A percentile compares a stretch with the other conserved stretches of the same genome.
These are phyloP conservation scores for Salix caprea DNA, from an alignment of 345 rosid species.

Conservation along the genomic window DNA sequence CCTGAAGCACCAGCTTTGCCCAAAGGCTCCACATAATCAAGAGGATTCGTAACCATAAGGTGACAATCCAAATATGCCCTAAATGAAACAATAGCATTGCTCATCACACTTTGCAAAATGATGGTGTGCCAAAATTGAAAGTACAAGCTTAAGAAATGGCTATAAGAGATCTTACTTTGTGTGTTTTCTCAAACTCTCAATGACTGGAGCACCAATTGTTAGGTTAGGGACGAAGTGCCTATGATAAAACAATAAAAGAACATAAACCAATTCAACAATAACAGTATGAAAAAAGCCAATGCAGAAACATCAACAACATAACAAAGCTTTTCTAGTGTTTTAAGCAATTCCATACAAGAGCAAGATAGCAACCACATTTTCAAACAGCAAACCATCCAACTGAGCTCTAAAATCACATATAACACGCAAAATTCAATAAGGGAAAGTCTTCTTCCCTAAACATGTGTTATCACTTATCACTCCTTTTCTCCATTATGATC, in stretches of 20 bases:
- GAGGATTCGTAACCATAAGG: slow-evolving; percentile 86
- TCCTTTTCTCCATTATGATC: no score
- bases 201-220: slow-evolving; percentile 83
- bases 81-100: slow-evolving; percentile 2
- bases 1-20: slow-evolving; percentile 92
- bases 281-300: neutral
- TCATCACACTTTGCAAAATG: neutral
- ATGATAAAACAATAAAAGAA: slow-evolving; percentile 10
- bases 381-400: no score
- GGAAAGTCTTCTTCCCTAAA: neutral
- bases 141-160: neutral
- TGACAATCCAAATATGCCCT: slow-evolving; percentile 96
- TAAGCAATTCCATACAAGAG: neutral
- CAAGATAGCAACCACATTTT: neutral
- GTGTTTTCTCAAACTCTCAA: slow-evolving; percentile 86
- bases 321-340: neutral
- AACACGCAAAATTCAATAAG: neutral
- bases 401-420: neutral
- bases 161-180: slow-evolving; percentile 44
- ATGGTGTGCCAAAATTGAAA: neutral
- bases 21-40: slow-evolving; percentile 75
- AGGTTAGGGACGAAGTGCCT: slow-evolving; percentile 92
- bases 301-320: neutral
- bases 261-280: neutral
- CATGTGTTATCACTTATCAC: neutral